A percentile compares a stretch with the other conserved stretches of the same genome.
These are phyloP conservation scores for Cenchrus purpureus DNA, from an alignment of 176 grass and related monocot genomes.

Conservation along the genomic window DNA sequence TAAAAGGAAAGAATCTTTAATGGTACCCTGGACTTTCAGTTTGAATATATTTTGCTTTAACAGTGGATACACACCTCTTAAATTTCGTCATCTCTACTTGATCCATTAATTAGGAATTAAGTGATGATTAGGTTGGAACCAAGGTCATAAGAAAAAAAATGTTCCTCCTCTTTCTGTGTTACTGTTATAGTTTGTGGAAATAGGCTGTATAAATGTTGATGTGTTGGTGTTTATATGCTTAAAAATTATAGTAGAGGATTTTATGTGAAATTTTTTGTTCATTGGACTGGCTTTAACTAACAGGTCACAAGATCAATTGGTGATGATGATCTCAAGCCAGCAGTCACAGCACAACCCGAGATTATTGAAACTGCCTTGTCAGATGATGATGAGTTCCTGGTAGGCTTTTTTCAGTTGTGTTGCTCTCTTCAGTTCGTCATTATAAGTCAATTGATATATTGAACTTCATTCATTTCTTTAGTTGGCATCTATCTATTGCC, in stretches of 20 bases:
- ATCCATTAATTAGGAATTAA: background rate
- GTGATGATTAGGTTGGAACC: slow-evolving; percentile 16
- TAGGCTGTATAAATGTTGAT: background rate
- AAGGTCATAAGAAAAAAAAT: background rate
- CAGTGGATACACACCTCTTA: background rate
- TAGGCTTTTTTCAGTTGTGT: slow-evolving; percentile 41
- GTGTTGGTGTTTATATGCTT: background rate
- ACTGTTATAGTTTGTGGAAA: background rate
- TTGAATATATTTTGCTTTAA: background rate
- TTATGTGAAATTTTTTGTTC: background rate
- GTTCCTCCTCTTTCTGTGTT: slow-evolving; percentile 11
- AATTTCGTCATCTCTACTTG: background rate
- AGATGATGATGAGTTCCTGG: slow-evolving; percentile 79
- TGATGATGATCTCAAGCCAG: slow-evolving; percentile 96
- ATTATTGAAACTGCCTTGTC: slow-evolving; percentile 78
- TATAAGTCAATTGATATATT: slow-evolving; percentile 12
- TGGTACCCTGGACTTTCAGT: background rate
- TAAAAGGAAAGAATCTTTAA: background rate
- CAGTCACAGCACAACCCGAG: slow-evolving; percentile 88
- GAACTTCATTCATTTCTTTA: slow-evolving; percentile 8
- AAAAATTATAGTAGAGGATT: background rate
- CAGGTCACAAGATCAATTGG: slow-evolving; percentile 96
- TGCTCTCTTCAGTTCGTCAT: slow-evolving; percentile 15
- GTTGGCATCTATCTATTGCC: background rate
- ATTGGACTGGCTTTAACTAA: slow-evolving; percentile 35